Conservation (phyloP, 1,284 basidiomycete genomes). For the Fomitopsis schrenkii region DNA sequence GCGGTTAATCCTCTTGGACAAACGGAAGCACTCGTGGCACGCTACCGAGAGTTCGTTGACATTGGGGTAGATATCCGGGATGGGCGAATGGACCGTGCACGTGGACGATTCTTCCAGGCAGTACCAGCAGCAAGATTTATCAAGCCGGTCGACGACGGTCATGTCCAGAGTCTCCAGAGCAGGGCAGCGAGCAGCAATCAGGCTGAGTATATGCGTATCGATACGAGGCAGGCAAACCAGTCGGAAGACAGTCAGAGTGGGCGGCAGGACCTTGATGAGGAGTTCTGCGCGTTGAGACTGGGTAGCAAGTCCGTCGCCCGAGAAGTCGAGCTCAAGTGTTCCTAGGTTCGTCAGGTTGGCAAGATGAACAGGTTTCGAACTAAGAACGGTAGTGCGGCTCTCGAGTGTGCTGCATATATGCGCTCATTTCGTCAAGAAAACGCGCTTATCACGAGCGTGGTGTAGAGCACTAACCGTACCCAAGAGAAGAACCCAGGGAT, state of each 20-base stretch:
- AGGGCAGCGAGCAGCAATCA: conserved; percentile 44
- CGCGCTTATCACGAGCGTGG: not conserved
- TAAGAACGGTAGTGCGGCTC: conserved; percentile 14
- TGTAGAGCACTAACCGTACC: conserved; percentile 23
- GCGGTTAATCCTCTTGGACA: not conserved
- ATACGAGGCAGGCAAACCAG: conserved; percentile 53
- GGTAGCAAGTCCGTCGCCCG: conserved; percentile 22
- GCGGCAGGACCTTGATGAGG: conserved; percentile 23
- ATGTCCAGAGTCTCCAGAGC: conserved; percentile 43
- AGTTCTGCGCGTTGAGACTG: conserved; percentile 20
- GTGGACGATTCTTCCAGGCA: conserved; percentile 60
- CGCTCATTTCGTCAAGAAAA: conserved; percentile 17
- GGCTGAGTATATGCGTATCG: conserved; percentile 40
- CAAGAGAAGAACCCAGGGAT: conserved; percentile 21
- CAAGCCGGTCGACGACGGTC: conserved; percentile 53
- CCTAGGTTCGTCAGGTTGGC: conserved; percentile 14
- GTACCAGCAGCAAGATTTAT: conserved; percentile 50
- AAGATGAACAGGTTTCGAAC: conserved; percentile 13
- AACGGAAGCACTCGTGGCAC: not conserved
- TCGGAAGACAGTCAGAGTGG: conserved; percentile 34
- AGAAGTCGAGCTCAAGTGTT: conserved; percentile 23
- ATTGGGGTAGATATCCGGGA: conserved; percentile 45
- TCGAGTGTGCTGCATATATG: conserved; percentile 20
- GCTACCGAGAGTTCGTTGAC: conserved; percentile 47
- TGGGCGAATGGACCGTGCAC: conserved; percentile 55